Percentiles rank a stretch among this genome's conserved stretches.
Conservation (phyloP, 768 basidiomycete species). For the Rhodotorula paludigena region DNA sequence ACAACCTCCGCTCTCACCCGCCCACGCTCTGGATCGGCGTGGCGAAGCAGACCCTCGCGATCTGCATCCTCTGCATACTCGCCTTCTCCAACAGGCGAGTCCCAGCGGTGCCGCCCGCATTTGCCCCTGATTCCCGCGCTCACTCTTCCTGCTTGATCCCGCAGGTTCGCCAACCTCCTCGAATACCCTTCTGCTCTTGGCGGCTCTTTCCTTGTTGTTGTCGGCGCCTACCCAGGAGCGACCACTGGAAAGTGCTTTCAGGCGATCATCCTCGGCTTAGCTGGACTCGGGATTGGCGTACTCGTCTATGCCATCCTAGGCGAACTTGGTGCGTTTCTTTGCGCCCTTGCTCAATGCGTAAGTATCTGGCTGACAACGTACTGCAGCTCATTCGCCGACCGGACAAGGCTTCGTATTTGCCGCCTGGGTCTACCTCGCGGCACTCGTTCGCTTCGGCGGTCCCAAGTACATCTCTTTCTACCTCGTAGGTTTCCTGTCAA, state of each 20-base stretch:
- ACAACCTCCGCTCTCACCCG: background rate
- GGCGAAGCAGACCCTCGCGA: conserved; percentile 18
- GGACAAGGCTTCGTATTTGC: conserved; percentile 46
- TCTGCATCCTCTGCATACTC: conserved; percentile 16
- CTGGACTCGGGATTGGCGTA: conserved; percentile 33
- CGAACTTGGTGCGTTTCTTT: conserved; percentile 15
- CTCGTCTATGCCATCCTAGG: conserved; percentile 44
- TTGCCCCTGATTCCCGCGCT: background rate
- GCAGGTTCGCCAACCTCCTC: conserved; percentile 59
- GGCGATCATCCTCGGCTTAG: conserved; percentile 33
- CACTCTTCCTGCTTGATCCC: background rate
- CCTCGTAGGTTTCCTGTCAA: no score
- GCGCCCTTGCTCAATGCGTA: no score
- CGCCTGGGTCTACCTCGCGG: conserved; percentile 40
- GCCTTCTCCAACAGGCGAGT: conserved; percentile 7
- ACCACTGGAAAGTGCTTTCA: conserved; percentile 47
- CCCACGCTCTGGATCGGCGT: background rate
- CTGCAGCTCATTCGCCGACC: conserved; percentile 36
- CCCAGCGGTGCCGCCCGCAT: background rate
- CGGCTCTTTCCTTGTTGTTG: conserved; percentile 72
- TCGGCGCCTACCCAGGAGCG: conserved; percentile 79
- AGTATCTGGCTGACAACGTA: no score
- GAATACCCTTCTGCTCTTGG: conserved; percentile 86
- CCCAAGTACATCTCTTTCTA: conserved; percentile 33
- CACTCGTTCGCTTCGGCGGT: conserved; percentile 23